Conservation (phyloP, 495 filamentous ascomycete genomes). For the Clohesyomyces aquaticus region DNA sequence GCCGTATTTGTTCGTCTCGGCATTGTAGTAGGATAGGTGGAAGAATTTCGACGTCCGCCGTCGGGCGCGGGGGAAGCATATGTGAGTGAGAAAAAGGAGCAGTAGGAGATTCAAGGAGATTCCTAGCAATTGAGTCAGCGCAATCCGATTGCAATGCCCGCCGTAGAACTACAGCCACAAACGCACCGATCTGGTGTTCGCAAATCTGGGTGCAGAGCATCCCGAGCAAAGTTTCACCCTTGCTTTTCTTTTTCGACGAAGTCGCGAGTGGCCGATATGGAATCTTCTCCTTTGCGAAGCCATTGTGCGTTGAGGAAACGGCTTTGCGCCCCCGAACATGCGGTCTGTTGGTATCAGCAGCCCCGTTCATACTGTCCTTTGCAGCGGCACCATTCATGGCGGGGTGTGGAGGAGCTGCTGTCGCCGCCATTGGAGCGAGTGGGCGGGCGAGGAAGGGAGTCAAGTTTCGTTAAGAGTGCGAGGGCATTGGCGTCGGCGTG, state of each 20-base stretch:
- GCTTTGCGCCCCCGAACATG: not conserved
- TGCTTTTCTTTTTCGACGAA: slow-evolving; percentile 12
- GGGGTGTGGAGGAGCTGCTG: slow-evolving; percentile 13
- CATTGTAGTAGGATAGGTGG: slow-evolving; percentile 79
- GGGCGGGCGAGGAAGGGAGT: not conserved
- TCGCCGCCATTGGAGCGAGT: slow-evolving; percentile 13
- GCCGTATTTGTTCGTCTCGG: slow-evolving; percentile 65
- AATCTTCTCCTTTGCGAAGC: not conserved
- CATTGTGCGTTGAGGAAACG: not conserved
- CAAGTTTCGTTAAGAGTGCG: slow-evolving; percentile 14
- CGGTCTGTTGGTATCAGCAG: slow-evolving; percentile 1
- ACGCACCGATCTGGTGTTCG: slow-evolving; percentile 44
- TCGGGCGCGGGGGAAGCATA: slow-evolving; percentile 75
- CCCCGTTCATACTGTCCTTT: slow-evolving; percentile 27
- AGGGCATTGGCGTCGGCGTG: slow-evolving; percentile 4
- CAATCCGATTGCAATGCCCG: not conserved
- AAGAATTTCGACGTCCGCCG: slow-evolving; percentile 84
- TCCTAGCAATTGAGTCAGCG: slow-evolving; percentile 52
- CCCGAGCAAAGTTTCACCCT: slow-evolving; percentile 37
- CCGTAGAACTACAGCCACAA: not conserved
- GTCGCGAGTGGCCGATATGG: not conserved
- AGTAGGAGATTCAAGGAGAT: slow-evolving; percentile 78
- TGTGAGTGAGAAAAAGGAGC: slow-evolving; percentile 75
- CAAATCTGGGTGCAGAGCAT: slow-evolving; percentile 37
- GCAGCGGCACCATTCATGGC: slow-evolving; percentile 6